Evolutionary conservation across 2,329 filamentous ascomycete species (phyloP).

Genomic region (Leptographium galeiforme): DNA sequence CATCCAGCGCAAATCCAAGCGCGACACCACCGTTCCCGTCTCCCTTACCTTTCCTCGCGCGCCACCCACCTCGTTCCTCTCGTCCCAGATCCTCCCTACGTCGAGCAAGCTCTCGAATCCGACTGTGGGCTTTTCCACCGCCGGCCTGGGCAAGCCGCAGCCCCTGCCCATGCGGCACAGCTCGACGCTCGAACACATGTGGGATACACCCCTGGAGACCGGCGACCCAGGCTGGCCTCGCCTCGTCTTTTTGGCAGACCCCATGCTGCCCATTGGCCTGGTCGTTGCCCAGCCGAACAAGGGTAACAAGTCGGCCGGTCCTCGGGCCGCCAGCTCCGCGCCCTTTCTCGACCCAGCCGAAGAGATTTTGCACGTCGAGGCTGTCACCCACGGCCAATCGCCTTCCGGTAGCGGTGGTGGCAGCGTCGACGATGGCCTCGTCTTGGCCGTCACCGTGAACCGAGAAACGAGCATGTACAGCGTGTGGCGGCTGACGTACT

Average conservation of each 20-base stretch:
- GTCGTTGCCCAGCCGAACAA: slow-evolving; percentile 51
- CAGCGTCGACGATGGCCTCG: slow-evolving; percentile 34
- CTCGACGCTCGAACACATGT: slow-evolving; percentile 43
- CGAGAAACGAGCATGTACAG: slow-evolving; percentile 63
- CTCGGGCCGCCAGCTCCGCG: slow-evolving; percentile 28
- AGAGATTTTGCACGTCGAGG: slow-evolving; percentile 72
- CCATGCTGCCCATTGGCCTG: slow-evolving; percentile 71
- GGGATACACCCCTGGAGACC: slow-evolving; percentile 39
- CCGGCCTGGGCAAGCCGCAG: slow-evolving; percentile 42
- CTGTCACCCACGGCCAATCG: slow-evolving; percentile 26
- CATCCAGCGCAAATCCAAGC: slow-evolving; percentile 63
- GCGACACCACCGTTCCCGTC: slow-evolving; percentile 34
- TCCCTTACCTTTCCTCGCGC: slow-evolving; percentile 46
- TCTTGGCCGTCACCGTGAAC: slow-evolving; percentile 72
- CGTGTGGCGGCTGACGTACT: slow-evolving; percentile 72
- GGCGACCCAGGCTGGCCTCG: slow-evolving; percentile 53
- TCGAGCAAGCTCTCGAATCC: slow-evolving; percentile 33
- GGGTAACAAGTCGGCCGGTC: slow-evolving; percentile 18
- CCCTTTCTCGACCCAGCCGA: slow-evolving; percentile 61
- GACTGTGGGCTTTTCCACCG: slow-evolving; percentile 41
- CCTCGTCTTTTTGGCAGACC: slow-evolving; percentile 74
- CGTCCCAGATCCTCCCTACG: slow-evolving; percentile 47
- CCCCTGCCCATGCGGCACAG: slow-evolving; percentile 37
- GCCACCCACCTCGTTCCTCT: slow-evolving; percentile 74
- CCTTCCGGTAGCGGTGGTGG: slow-evolving; percentile 31